Base-by-base conservation (phyloP, 331 rosid genomes). In the Ulmus americana region DNA sequence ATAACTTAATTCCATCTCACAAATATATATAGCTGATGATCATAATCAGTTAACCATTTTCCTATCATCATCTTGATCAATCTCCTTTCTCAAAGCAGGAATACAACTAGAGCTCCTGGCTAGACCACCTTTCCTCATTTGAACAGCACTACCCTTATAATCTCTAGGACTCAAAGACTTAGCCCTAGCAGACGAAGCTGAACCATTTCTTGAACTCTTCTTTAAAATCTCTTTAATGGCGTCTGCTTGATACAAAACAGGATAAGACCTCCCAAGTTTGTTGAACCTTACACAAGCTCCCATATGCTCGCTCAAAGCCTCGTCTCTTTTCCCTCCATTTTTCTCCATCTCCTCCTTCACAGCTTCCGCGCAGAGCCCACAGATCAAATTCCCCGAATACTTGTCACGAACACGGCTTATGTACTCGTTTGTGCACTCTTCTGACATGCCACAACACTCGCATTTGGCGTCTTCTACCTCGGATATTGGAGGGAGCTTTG, bases 371-470 rank as follows among this genome's bases (percentile, higher is more conserved):
- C 88, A 80, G 40, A 87, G 40, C 60, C 95, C 88, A 6, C 90
- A 86, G 11, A 84, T 71, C 1, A 80, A 38, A 52, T 74, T 83
- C 61, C 90, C 88, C 0, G 39, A 73, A 69, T 67, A 82, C 81
- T 63, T 77, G 54, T 59, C 45, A 0, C 83, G 72, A 10, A 80
- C 78, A 1, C 64, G 20, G 20, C 45, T n/a, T 5, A 77, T 71
- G 86, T 87, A 87, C 62, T 80, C 88, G 0, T 9, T 38, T 0
- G 79, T 82, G 84, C 82, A 84, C 69, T 87, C 88, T 55, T 87
- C 95, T 0, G 71, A 74, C 85, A 82, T 63, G 58, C 77, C 90
- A 5, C 95, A 87, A 45, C 95, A 84, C 81, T 87, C 90, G 45
- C 95, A 84, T 10, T 65, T 64, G 5, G 78, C 86, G 9, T 63